Conservation (phyloP, 129 eudicot genomes). For the Chrysanthemum lavandulifolium region DNA sequence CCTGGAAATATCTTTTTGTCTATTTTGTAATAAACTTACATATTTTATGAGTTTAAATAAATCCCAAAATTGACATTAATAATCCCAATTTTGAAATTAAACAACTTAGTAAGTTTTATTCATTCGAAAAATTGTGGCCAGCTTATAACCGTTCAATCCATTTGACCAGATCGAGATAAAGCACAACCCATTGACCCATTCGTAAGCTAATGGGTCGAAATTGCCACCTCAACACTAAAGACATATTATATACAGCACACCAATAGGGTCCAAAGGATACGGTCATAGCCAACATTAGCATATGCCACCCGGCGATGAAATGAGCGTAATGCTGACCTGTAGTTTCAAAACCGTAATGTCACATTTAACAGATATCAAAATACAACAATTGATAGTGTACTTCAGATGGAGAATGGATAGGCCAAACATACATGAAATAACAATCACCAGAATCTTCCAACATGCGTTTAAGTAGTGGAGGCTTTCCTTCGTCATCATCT, state of each 20-base stretch:
- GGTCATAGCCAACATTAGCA: conserved; percentile 93
- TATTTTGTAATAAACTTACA: no score
- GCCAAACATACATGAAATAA: conserved; percentile 62
- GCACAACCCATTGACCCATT: no score
- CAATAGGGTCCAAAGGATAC: conserved; percentile 61
- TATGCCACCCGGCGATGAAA: conserved; percentile 89
- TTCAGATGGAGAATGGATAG: conserved; percentile 5
- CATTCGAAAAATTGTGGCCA: no score
- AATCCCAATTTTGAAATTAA: no score
- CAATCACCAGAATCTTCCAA: conserved; percentile 68
- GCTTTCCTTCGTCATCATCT: conserved; percentile 84
- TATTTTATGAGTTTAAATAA: no score
- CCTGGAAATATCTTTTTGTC: no score
- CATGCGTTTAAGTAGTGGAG: conserved; percentile 89
- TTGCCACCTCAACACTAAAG: conserved; percentile 2
- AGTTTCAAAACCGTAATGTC: conserved; percentile 17
- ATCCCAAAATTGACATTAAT: no score
- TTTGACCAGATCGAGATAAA: no score
- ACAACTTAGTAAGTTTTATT: no score
- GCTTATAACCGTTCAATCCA: no score
- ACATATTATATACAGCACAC: background rate
- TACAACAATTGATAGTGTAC: conserved; percentile 1
- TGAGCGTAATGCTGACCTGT: conserved; percentile 84
- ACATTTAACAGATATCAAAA: conserved; percentile 9
- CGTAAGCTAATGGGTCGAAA: background rate